phyloP scores from a whole-genome alignment of 225 moss, liverwort and hornwort species.

The Pseudisothecium myosuroides region DNA sequence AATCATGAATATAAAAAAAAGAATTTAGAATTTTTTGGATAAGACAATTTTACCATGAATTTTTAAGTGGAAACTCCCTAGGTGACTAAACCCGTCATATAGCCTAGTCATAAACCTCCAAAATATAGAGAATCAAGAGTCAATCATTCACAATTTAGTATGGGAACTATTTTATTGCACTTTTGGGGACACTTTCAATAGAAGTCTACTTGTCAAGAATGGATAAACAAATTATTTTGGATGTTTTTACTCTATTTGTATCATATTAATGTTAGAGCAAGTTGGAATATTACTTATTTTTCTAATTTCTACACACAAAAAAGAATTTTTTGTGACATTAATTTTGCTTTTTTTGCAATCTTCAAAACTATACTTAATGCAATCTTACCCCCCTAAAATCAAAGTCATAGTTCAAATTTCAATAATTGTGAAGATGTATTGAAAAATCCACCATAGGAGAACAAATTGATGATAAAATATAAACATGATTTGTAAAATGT shows the following conservation, averaged over 20 bases:
- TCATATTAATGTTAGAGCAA: background rate
- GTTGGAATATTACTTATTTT: background rate
- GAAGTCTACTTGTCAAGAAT: background rate
- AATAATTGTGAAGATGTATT: background rate
- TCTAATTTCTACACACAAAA: background rate
- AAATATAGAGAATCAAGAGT: rapidly evolving
- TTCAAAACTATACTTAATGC: background rate
- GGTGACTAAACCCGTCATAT: rapidly evolving
- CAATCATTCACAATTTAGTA: background rate
- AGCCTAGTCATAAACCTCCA: rapidly evolving
- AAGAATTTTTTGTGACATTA: rapidly evolving
- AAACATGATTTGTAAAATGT: background rate
- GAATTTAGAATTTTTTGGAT: no score
- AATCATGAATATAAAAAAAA: background rate
- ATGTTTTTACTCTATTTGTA: background rate
- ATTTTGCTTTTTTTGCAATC: background rate
- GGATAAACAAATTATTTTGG: rapidly evolving
- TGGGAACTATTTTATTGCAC: background rate
- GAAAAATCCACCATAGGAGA: rapidly evolving
- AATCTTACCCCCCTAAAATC: background rate
- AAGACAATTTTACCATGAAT: background rate
- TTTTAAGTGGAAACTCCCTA: background rate
- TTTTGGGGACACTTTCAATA: rapidly evolving
- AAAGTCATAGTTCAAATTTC: background rate
- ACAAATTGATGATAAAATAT: background rate